Conservation (phyloP, 805 yeast genomes). For the Nakazawaea ishiwadae region DNA sequence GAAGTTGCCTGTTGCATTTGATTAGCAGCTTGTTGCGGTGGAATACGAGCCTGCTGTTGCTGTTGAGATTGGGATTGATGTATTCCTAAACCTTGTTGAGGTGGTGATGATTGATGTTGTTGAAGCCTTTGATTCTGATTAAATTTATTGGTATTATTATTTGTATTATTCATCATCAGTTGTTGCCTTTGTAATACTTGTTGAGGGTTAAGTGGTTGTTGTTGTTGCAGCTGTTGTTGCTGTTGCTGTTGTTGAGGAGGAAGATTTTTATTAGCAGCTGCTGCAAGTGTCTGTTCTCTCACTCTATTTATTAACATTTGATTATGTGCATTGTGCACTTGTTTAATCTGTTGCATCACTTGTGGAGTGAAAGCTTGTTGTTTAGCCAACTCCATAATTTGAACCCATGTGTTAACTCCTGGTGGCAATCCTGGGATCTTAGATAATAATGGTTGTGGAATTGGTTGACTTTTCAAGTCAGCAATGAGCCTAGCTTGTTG, state of each 20-base stretch:
- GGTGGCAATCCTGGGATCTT: constrained; percentile 76
- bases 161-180: too few relatives aligned
- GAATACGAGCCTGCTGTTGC: constrained; percentile 14
- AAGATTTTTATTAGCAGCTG: constrained; percentile 15
- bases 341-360: constrained; percentile 55
- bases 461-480: constrained; percentile 59
- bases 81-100: not conserved
- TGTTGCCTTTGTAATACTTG: constrained; percentile 11
- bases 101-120: constrained; percentile 11
- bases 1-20: constrained; percentile 18
- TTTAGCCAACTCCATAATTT: constrained; percentile 59
- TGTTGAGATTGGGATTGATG: constrained; percentile 9
- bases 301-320: constrained; percentile 39
- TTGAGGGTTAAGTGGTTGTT: constrained; percentile 18
- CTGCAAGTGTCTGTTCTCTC: constrained; percentile 28
- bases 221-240: constrained; percentile 23
- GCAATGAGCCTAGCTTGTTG: constrained; percentile 17
- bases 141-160: constrained; percentile 7
- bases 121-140: constrained; percentile 13
- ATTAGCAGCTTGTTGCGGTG: constrained; percentile 18
- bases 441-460: constrained; percentile 62
- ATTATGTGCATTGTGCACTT: constrained; percentile 62
- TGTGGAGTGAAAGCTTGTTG: constrained; percentile 55
- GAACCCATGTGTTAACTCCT: constrained; percentile 77
- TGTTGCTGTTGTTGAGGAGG: constrained; percentile 21